Percentiles rank a stretch among this genome's conserved stretches.
Evolutionary conservation across 2,329 filamentous ascomycete genomes (phyloP).

Genomic region (Epichloe festucae): DNA sequence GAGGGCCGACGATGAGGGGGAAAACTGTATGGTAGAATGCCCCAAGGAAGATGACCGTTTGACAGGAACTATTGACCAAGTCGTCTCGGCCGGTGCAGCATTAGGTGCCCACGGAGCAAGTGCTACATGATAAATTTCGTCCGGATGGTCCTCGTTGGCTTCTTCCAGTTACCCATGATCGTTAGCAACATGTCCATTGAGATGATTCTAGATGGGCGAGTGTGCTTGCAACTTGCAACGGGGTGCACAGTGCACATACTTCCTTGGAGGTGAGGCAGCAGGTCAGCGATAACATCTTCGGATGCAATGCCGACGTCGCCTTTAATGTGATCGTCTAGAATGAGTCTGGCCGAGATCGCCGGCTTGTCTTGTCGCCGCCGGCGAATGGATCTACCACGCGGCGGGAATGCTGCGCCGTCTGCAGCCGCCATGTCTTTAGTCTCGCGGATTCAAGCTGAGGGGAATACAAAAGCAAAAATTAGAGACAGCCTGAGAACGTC

Average conservation of each 20-base stretch:
- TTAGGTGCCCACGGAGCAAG: slow-evolving; percentile 61
- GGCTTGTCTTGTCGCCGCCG: slow-evolving; percentile 55
- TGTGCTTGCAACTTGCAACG: background rate
- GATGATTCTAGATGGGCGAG: background rate
- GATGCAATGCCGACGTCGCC: slow-evolving; percentile 79
- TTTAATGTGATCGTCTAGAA: slow-evolving; percentile 75
- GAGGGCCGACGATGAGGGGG: slow-evolving; percentile 56
- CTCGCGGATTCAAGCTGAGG: background rate
- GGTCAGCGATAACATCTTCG: slow-evolving; percentile 68
- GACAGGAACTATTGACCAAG: slow-evolving; percentile 80
- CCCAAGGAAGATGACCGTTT: slow-evolving; percentile 50
- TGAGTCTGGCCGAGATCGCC: slow-evolving; percentile 63
- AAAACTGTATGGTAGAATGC: slow-evolving; percentile 68
- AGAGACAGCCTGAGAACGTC: background rate
- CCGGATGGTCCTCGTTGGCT: slow-evolving; percentile 21
- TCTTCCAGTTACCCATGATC: slow-evolving; percentile 7
- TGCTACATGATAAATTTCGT: slow-evolving; percentile 49
- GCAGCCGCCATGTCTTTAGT: slow-evolving; percentile 16
- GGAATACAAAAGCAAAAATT: background rate
- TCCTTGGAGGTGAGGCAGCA: slow-evolving; percentile 53
- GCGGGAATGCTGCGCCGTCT: slow-evolving; percentile 13
- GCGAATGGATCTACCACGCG: slow-evolving; percentile 30
- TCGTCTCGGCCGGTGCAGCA: slow-evolving; percentile 43
- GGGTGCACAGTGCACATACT: slow-evolving; percentile 33
- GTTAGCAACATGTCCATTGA: background rate